phyloP scores from a whole-genome alignment of 768 basidiomycete species.

The Serendipita sp. region DNA sequence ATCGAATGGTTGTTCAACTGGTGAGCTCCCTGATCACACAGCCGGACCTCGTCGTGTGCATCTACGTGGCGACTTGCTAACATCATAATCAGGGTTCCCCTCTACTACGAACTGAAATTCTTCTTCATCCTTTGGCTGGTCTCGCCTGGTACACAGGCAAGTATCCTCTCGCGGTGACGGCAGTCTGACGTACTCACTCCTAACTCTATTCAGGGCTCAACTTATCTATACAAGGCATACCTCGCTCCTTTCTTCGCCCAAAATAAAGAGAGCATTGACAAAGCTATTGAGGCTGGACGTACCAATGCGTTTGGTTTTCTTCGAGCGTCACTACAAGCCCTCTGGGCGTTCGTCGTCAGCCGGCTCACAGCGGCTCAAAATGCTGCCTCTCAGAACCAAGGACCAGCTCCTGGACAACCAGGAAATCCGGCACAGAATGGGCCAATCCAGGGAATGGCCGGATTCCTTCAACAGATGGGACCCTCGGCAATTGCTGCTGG shows the following conservation, averaged over 20 bases:
- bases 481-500: not conserved
- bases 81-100: constrained; percentile 40
- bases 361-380: constrained; percentile 28
- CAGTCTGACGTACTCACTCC: constrained; percentile 9
- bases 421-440: constrained; percentile 5
- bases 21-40: constrained; percentile 23
- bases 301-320: constrained; percentile 38
- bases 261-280: constrained; percentile 48
- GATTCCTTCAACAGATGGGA: not conserved
- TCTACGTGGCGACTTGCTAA: constrained; percentile 10
- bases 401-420: constrained; percentile 1
- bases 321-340: constrained; percentile 31
- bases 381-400: constrained; percentile 12
- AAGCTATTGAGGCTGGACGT: constrained; percentile 39
- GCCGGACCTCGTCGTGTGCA: constrained; percentile 9
- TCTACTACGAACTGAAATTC: constrained; percentile 64
- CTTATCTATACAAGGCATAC: constrained; percentile 44
- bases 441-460: not conserved
- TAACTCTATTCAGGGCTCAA: constrained; percentile 37
- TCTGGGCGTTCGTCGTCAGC: constrained; percentile 34
- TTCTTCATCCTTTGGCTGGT: constrained; percentile 49
- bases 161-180: constrained; percentile 8
- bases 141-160: constrained; percentile 53
- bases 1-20: constrained; percentile 51
- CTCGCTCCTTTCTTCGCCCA: constrained; percentile 43